These are phyloP conservation scores for Thymus mandschuricus DNA, from an alignment of 257 asterid species.

Conservation along the genomic window DNA sequence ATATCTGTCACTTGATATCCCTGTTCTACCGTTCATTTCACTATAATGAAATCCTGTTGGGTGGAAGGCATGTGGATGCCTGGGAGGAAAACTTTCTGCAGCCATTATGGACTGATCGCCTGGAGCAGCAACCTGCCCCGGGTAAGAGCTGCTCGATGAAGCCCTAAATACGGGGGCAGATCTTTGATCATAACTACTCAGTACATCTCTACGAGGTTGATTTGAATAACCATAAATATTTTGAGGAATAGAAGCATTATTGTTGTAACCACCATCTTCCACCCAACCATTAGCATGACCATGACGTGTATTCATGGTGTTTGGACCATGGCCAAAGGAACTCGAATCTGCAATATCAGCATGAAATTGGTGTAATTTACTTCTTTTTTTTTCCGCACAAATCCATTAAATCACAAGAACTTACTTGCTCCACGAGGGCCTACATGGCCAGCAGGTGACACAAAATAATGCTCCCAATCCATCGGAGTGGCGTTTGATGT, in stretches of 20 bases:
- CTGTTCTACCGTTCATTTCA: slow-evolving; percentile 56
- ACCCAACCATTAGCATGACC: slow-evolving; percentile 48
- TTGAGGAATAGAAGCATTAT: slow-evolving; percentile 51
- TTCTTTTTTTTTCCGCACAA: neutral
- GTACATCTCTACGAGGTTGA: slow-evolving; percentile 58
- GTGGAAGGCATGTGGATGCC: slow-evolving; percentile 54
- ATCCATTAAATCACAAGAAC: slow-evolving; percentile 22
- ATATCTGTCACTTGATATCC: slow-evolving; percentile 46
- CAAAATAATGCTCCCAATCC: slow-evolving; percentile 53
- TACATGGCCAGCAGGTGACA: slow-evolving; percentile 54
- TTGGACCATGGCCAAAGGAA: slow-evolving; percentile 53
- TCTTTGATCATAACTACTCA: slow-evolving; percentile 57
- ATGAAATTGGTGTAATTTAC: slow-evolving; percentile 20
- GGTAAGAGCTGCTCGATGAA: slow-evolving; percentile 55
- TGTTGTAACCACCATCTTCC: slow-evolving; percentile 49
- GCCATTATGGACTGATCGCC: slow-evolving; percentile 55
- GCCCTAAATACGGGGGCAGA: slow-evolving; percentile 54
- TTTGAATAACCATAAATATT: slow-evolving; percentile 39
- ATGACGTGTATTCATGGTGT: slow-evolving; percentile 39
- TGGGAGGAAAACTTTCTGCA: slow-evolving; percentile 51
- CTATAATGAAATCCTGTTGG: slow-evolving; percentile 44
- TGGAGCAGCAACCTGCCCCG: slow-evolving; percentile 48
- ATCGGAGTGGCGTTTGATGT: slow-evolving; percentile 45
- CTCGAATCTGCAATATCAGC: slow-evolving; percentile 51
- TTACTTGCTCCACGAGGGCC: slow-evolving; percentile 55